Evolutionary conservation across 805 yeast genomes (phyloP), one percentile per base, ranked within the genome.

Genomic region (Lachancea dasiensis): DNA sequence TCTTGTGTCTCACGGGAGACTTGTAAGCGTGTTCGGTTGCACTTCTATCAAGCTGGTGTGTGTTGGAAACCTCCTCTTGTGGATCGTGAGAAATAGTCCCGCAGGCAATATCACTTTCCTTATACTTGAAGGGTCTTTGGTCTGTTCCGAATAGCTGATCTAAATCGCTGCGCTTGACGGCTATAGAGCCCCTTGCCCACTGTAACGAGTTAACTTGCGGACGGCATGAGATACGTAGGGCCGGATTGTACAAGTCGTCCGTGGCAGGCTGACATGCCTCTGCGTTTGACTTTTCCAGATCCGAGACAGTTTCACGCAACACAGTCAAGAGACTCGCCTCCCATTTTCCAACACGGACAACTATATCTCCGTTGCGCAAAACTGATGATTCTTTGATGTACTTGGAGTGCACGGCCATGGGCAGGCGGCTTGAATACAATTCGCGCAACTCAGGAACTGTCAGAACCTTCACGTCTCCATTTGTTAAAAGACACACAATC

Each of bases 151-250:
- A 69, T 30, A 86, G 53, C 9, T 52, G 38, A 41, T 82, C 80
- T 36, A 92, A 66, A 44, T 85, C 95, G 1, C 70, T 68, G 16
- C 72, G 58, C 2, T 78, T 64, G n/a, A 81, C 70, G 44, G 71
- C 69, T 14, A 76, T 75, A 0, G 81, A 65, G 3, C 96, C 96
- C 47, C 81, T 76, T 5, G 92, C 85, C 92, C 96, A 84, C 58
- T 81, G 90, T 30, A 84, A 66, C 0, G 92, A 74, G 25, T 86
- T 76, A 5, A 85, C 76, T 4, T 75, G 69, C 2, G 98, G 99
- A 33, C 97, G 70, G 22, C 76, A 73, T 2, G 95, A 94, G 15
- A 81, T 72, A 5, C 72, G 63, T 31, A 82, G 69, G 44, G 77
- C 73, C 18, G 75, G 81, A 51, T 84, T 81, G 63, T 81, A 89